Percentiles rank a stretch among this genome's conserved stretches.
Evolutionary conservation across 2,329 filamentous ascomycete genomes (phyloP).

Genomic region (Curvularia sp.): DNA sequence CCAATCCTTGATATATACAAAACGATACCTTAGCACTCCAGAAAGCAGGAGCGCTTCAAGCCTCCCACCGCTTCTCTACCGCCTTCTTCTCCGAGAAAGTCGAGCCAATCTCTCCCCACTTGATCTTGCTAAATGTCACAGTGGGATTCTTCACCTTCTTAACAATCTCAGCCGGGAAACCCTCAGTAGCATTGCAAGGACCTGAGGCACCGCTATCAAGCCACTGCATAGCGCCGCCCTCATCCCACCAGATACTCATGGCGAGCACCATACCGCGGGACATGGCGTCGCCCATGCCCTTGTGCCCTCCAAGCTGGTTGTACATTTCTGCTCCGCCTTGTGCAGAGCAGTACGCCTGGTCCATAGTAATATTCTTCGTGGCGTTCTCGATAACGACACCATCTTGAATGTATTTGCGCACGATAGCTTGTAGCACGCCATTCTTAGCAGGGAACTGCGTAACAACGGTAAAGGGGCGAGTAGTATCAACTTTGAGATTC

Average conservation of each 20-base stretch:
- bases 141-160: constrained; percentile 57
- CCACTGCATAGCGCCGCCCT: constrained; percentile 63
- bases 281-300: constrained; percentile 57
- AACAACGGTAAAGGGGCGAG: constrained; percentile 67
- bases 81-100: constrained; percentile 50
- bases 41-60: constrained; percentile 12
- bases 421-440: constrained; percentile 66
- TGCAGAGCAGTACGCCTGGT: constrained; percentile 41
- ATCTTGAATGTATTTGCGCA: constrained; percentile 70
- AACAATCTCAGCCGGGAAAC: constrained; percentile 58
- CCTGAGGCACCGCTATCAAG: constrained; percentile 61
- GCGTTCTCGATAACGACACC: constrained; percentile 66
- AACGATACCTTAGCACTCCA: not conserved
- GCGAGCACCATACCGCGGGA: constrained; percentile 61
- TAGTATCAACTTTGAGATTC: constrained; percentile 62
- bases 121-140: constrained; percentile 64
- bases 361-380: constrained; percentile 43
- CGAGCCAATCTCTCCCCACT: constrained; percentile 67
- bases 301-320: constrained; percentile 52
- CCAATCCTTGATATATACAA: not conserved
- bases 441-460: constrained; percentile 69
- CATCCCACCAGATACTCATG: constrained; percentile 65
- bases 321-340: constrained; percentile 39
- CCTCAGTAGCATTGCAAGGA: constrained; percentile 63
- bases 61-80: constrained; percentile 21